Evolutionary conservation across 257 asterid genomes (phyloP).

Genomic region (Phtheirospermum japonicum): DNA sequence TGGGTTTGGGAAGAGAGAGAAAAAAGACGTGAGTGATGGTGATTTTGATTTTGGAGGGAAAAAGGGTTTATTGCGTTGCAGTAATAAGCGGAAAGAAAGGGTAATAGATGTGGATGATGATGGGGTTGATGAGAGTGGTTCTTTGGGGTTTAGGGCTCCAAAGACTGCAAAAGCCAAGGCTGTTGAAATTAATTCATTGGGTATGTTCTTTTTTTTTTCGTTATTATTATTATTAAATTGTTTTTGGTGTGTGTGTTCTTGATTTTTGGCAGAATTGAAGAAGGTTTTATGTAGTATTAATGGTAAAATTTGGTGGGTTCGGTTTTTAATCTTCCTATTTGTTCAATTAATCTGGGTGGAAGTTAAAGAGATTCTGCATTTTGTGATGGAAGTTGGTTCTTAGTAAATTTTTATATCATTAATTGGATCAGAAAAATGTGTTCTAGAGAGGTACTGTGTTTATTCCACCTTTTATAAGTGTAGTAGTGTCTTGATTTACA

Average conservation of each 20-base stretch:
- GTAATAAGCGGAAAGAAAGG: constrained; percentile 60
- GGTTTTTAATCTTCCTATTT: neutral
- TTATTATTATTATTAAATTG: neutral
- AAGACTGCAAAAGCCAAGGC: constrained; percentile 34
- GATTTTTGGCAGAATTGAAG: neutral
- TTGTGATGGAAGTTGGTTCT: neutral
- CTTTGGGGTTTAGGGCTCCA: constrained; percentile 30
- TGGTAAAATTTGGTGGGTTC: constrained; percentile 12
- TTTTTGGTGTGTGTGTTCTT: neutral
- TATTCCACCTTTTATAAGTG: no score
- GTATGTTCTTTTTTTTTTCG: constrained; percentile 31
- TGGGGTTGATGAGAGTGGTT: constrained; percentile 25
- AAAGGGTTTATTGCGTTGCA: constrained; percentile 37
- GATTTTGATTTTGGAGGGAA: constrained; percentile 25
- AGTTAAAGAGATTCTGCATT: neutral
- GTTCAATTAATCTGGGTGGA: no score
- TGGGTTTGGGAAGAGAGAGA: constrained; percentile 21
- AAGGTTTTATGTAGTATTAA: neutral
- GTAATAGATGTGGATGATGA: constrained; percentile 30
- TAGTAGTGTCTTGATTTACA: no score
- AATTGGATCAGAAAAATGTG: neutral
- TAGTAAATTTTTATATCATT: neutral
- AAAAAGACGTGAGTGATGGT: constrained; percentile 12
- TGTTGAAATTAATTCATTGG: constrained; percentile 34
- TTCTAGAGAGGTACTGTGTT: neutral